Conservation (phyloP, 257 asterid species). For the Datura wrightii region DNA sequence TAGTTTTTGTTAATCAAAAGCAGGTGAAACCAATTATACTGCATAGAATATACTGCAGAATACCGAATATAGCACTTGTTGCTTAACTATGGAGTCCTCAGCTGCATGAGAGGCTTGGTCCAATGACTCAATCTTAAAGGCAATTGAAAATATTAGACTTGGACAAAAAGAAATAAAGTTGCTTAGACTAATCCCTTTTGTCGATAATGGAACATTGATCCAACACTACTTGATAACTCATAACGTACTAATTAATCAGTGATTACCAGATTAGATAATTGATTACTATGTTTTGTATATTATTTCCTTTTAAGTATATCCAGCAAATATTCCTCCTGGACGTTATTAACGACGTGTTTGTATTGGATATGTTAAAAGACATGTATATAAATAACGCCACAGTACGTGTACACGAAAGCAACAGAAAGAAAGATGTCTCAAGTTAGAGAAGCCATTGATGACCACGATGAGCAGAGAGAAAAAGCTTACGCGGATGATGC, state of each 20-base stretch:
- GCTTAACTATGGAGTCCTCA: not conserved
- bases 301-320: conserved; percentile 3
- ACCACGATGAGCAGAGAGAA: conserved; percentile 33
- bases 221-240: not conserved
- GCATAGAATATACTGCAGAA: conserved; percentile 11
- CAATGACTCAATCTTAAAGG: not conserved
- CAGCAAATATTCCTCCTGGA: not conserved
- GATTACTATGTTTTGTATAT: not conserved
- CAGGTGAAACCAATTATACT: not conserved
- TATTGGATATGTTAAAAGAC: not conserved
- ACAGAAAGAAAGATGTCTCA: conserved; percentile 26
- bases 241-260: not conserved
- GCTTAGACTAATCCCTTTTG: not conserved
- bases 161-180: not conserved
- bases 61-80: not conserved
- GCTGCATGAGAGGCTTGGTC: not conserved
- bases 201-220: conserved; percentile 5
- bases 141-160: not conserved
- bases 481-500: conserved; percentile 5
- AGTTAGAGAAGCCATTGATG: conserved; percentile 39
- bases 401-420: conserved; percentile 33
- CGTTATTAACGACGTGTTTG: not conserved
- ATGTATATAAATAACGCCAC: not conserved
- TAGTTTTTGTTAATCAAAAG: not conserved
- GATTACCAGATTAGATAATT: not conserved